Conservation (phyloP, 1,139 yeast genomes). For the Magnusiomyces suaveolens region DNA sequence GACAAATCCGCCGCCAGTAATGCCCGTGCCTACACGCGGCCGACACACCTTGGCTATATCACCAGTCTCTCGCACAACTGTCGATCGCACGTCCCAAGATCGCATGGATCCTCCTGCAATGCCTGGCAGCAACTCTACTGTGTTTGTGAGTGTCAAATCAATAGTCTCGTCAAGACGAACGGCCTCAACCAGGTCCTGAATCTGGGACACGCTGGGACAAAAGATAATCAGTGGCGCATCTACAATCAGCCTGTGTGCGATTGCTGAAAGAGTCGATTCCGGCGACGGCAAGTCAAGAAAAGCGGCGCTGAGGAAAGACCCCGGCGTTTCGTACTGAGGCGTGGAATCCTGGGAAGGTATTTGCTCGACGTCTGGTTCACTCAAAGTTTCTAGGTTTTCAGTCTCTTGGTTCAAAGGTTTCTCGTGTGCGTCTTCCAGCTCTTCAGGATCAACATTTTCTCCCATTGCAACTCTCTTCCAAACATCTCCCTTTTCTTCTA, state of each 20-base stretch:
- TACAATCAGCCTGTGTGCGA: conserved; percentile 31
- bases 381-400: neutral
- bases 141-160: conserved; percentile 32
- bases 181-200: conserved; percentile 28
- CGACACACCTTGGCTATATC: conserved; percentile 37
- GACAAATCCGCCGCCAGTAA: conserved; percentile 41
- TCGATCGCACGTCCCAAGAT: conserved; percentile 28
- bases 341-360: neutral
- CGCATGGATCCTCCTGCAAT: conserved; percentile 38
- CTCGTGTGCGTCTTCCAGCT: neutral
- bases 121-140: conserved; percentile 38
- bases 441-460: neutral
- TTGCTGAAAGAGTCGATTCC: conserved; percentile 27
- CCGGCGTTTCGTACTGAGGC: conserved; percentile 10
- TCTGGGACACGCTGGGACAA: conserved; percentile 41
- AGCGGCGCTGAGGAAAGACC: conserved; percentile 35
- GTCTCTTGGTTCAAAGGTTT: neutral
- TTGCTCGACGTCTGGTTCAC: too few species aligned
- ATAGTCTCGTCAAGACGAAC: conserved; percentile 29
- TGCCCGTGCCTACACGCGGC: conserved; percentile 39
- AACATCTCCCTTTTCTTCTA: conserved; percentile 21
- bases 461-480: neutral
- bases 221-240: conserved; percentile 39
- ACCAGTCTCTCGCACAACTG: conserved; percentile 34
- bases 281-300: conserved; percentile 41